phyloP scores from a whole-genome alignment of 2,329 filamentous ascomycete species.

The Raffaelea albimanens region DNA sequence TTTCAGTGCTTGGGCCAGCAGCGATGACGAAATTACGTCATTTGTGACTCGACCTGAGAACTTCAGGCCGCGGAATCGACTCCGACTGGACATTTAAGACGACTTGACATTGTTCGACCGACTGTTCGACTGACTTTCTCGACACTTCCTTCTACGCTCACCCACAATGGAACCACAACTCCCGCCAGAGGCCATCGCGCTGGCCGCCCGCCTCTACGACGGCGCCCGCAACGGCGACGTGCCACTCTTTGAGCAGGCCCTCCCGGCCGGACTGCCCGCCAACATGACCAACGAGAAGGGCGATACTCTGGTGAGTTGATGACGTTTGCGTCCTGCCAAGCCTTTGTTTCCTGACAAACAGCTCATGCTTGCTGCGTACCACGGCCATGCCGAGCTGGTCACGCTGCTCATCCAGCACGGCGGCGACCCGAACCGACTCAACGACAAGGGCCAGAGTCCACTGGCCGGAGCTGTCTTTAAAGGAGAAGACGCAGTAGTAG shows the following conservation, averaged over 20 bases:
- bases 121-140: no score
- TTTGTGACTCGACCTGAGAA: no score
- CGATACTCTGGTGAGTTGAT: constrained; percentile 50
- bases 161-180: constrained; percentile 20
- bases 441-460: constrained; percentile 59
- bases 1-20: no score
- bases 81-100: no score
- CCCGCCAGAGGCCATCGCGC: constrained; percentile 55
- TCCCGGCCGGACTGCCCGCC: constrained; percentile 54
- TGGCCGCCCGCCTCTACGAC: constrained; percentile 59
- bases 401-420: constrained; percentile 50
- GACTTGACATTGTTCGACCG: no score
- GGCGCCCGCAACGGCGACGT: constrained; percentile 52
- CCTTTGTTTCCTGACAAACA: constrained; percentile 15
- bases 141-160: no score
- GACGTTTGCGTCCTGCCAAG: no score
- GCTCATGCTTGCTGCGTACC: constrained; percentile 66
- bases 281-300: constrained; percentile 67
- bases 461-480: constrained; percentile 68
- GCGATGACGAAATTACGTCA: no score
- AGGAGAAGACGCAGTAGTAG: constrained; percentile 54
- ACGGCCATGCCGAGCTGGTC: constrained; percentile 54
- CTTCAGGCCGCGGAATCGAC: no score
- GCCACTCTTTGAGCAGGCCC: constrained; percentile 49
- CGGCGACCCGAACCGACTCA: constrained; percentile 58